Evolutionary conservation across 228 moss, liverwort and hornwort species (phyloP).

Genomic region (Sphagnum fallax): DNA sequence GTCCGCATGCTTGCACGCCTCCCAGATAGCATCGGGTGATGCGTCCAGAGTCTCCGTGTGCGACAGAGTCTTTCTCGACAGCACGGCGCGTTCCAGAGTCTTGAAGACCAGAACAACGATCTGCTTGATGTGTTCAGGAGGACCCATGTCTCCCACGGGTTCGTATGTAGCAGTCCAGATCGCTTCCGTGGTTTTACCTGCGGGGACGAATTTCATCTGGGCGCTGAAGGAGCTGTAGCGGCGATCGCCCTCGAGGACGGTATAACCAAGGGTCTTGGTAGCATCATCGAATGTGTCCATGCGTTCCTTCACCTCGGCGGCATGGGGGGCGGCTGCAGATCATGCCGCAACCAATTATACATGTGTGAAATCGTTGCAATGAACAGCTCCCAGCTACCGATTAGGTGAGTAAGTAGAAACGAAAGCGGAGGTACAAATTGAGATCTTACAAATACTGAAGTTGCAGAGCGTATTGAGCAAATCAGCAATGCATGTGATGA

Average conservation of each 20-base stretch:
- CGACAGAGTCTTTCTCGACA: conserved; percentile 13
- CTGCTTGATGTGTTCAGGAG: conserved; percentile 18
- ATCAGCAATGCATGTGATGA: too few species aligned
- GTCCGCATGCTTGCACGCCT: conserved; percentile 28
- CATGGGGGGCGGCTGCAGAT: conserved; percentile 13
- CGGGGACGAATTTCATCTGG: conserved; percentile 20
- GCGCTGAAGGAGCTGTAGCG: conserved; percentile 14
- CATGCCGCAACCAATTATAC: not conserved
- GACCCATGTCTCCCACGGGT: conserved; percentile 21
- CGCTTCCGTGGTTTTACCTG: conserved; percentile 15
- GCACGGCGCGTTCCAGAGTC: not conserved
- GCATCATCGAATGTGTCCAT: conserved; percentile 21
- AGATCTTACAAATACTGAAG: too few species aligned
- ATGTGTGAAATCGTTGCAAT: too few species aligned
- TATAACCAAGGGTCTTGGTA: conserved; percentile 18
- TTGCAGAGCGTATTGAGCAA: too few species aligned
- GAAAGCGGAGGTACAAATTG: too few species aligned
- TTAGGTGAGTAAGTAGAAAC: too few species aligned
- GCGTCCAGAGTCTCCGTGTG: conserved; percentile 25
- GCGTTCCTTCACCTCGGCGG: conserved; percentile 22
- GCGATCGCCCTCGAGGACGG: conserved; percentile 7
- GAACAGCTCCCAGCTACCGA: too few species aligned
- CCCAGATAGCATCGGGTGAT: conserved; percentile 28
- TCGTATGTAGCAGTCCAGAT: conserved; percentile 34
- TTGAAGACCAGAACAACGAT: not conserved